Base-by-base conservation (phyloP, 805 yeast genomes). In the Nakazawaea wickerhamii region DNA sequence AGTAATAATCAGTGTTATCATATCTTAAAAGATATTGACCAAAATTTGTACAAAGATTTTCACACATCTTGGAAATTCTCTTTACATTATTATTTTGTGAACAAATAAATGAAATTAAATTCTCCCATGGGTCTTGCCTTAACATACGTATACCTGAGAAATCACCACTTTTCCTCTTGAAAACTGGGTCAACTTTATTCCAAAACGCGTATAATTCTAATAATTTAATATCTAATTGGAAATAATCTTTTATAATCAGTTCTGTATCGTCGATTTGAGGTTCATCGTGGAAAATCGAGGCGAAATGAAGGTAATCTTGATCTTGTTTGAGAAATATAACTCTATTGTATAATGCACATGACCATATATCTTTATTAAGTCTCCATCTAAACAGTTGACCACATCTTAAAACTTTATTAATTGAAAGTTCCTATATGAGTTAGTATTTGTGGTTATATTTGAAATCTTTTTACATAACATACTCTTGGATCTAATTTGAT, bases 41-140 rank as follows among this genome's bases (percentile, higher is more conserved):
- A 57, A 76, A 90, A 44, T 82, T 70, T 1, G 64, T 53, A 55
- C 95, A 82, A 28, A 93, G 64, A 36, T 73, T 72, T 49, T 86
- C 87, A 59, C 96, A 93, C 96, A 93, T 89, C 53, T 83, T 82
- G 2, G 95, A 84, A 36, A 93, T 93, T 28, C 99, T 70, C 55
- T 91, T 88, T 41, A 93, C 93, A 55, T 93, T 93, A 62, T 93
- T 93, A 60, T 93, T 93, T n/a, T 95, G 81, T 2, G 96, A 87
- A 63, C 98, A 93, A 9, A 93, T 93, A 50, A 91, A 93, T 2
- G 93, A 84, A 15, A 91, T 65, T 35, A 89, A 66, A 33, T 91
- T 88, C 52, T 93, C 99, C 98, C 98, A 93, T 0, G 99, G 98
- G 50, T 91, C 96, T 59, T 93, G 98, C 28, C 90, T 71, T 21